These are phyloP conservation scores for Vachellia pachyceras DNA, from an alignment of 306 rosid genomes.

Conservation along the genomic window DNA sequence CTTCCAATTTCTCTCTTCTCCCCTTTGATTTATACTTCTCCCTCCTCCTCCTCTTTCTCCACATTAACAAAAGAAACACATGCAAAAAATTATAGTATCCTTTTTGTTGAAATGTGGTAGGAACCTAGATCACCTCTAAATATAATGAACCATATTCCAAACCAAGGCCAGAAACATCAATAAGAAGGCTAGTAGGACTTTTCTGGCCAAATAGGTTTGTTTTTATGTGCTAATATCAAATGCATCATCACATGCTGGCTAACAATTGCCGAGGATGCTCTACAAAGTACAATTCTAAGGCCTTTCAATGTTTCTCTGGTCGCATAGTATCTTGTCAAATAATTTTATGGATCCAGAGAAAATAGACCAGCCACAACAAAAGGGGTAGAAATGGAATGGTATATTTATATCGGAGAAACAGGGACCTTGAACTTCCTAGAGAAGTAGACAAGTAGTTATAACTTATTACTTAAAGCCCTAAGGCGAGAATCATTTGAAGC, in stretches of 20 bases:
- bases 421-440: neutral
- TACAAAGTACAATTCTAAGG: neutral
- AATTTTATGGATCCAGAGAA: neutral
- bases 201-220: neutral
- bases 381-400: neutral
- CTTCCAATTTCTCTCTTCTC: neutral
- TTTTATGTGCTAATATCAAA: neutral
- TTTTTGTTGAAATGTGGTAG: neutral
- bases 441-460: neutral
- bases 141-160: neutral
- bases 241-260: neutral
- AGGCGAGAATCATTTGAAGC: neutral
- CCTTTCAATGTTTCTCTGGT: neutral
- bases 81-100: neutral
- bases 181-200: neutral
- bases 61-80: neutral
- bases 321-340: neutral
- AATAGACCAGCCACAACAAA: neutral
- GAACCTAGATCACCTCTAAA: neutral
- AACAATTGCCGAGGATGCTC: neutral
- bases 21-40: neutral
- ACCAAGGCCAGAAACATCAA: neutral
- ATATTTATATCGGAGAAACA: neutral
- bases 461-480: neutral
- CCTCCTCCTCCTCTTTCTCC: neutral